Evolutionary conservation across 805 yeast species (phyloP), one percentile per base, ranked within the genome.

Genomic region (Metschnikowia anglica): DNA sequence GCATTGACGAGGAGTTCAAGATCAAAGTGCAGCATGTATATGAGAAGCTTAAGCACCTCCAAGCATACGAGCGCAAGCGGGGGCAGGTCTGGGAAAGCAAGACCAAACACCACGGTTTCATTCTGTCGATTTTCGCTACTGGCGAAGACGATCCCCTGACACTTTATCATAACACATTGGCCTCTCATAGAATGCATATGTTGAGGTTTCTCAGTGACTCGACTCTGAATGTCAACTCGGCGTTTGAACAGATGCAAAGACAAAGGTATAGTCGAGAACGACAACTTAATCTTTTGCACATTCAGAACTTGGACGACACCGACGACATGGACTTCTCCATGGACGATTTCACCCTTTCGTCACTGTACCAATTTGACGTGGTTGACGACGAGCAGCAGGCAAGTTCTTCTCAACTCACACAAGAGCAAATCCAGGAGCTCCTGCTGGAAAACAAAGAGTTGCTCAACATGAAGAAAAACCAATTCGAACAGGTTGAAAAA

Each of bases 381-480:
- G 5, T 16, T 4, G 29, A 26, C 13, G 29, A 26, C 26, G n/a
- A n/a, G n/a, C n/a, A n/a, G n/a, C n/a, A n/a, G n/a, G n/a, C n/a
- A n/a, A n/a, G n/a, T n/a, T n/a, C n/a, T n/a, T n/a, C n/a, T n/a
- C n/a, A 32, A 2, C 37, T 77, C 4, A 53, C 76, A 0, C 79
- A 74, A 41, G 79, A 78, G 45, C 88, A 83, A 55, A 51, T 83
- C 12, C 81, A 79, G 52, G 67, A 76, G 37, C 62, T 83, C 23
- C 74, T 78, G 43, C 61, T 65, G 15, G 93, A 85, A 55, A 85
- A 83, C 58, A 70, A 76, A 43, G 77, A 76, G 45, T 58, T 77
- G 25, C 56, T 83, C 11, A 69, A 73, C 34, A 59, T 76, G 38
- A 85, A 85, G 52, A 65, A 77, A n/a, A 76, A 75, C 37, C 85